Evolutionary conservation across 768 basidiomycete species (phyloP), one percentile per base, ranked within the genome.

Genomic region (Auriscalpium microsporum): DNA sequence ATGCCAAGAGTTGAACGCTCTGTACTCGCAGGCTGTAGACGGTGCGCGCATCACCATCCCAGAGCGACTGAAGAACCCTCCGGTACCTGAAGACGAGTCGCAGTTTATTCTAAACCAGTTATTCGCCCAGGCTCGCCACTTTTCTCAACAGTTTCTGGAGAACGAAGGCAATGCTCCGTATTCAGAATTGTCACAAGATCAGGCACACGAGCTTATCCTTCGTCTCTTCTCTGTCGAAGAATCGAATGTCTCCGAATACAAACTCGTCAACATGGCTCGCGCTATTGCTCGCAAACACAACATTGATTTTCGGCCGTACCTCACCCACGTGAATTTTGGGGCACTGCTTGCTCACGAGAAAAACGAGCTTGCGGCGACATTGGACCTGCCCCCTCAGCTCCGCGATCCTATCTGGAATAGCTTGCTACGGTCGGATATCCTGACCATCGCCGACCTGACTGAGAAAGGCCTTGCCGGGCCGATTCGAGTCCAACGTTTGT

Each of bases 1-100:
- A 68, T 87, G 84, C 59, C 84, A 86, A 61, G 84, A 87, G 62
- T 71, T 87, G 23, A 86, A 86, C 56, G 84, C 83, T 0, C 67
- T 87, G 9, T 83, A 87, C 60, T 87, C 84, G 3, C 81, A 83
- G 53, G 81, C 78, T 2, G 84, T 86, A 1, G 84, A 86, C 59
- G 84, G 84, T 0, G 84, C 79, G 1, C 72, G 73, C 10, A 76
- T 86, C 50, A 80, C 71, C 63, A 83, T 81, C 51, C 84, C 79
- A 0, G 82, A 79, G 40, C 72, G 78, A 47, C 67, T 86, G 21
- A 64, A 67, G n/a, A 77, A 68, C 14, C 78, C 81, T 2, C 82
- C 82, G 1, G 71, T 73, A 28, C 72, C 73, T 4, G 62, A 65
- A 7, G 62, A 63, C 9, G 63, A 65, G 1, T 71, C 71, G 6